Base-by-base conservation (phyloP, 768 basidiomycete genomes). In the Hemileccinum rubropunctum region DNA sequence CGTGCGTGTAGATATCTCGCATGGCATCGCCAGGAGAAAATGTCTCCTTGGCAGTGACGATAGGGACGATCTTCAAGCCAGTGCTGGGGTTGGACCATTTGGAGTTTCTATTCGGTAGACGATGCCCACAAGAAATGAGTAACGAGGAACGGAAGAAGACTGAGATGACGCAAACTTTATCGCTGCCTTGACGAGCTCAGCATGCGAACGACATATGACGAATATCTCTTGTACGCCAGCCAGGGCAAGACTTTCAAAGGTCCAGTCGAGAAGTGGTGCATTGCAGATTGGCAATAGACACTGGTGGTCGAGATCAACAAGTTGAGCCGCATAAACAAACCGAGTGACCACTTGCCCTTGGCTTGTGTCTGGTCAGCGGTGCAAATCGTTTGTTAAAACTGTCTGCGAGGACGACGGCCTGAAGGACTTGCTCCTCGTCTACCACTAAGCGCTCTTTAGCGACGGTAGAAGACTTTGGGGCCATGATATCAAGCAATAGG, bases 211-310 rank as follows among this genome's bases (percentile, higher is more conserved):
- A 66, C 94, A 95, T 59, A 98, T 84, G 40, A 99, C 88, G 66
- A 97, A 95, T 51, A 97, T 89, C 71, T 98, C 91, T 65, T 95
- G 91, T 32, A 99, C 93, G 47, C 93, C 93, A 30, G 93, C 91
- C n/a, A 97, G 76, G 26, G 91, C 85, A 32, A 99, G 80, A 65
- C 88, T 88, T 65, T 99, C 97, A 52, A 98, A 86, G 3, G 97
- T 98, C 94, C 95, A 98, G 59, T 92, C 91, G 30, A 99, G 77
- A 27, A 99, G 72, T 4, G 94, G 88, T 0, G 89, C 88, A 69
- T 98, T 98, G 71, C 94, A 94, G 58, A 98, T 81, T 1, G 95
- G 97, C 20, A 98, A 76, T 11, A 98, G 78, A 69, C 91, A 95
- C 91, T 95, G 54, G 50, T 21, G 53, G 57, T 43, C 39, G 50